Evolutionary conservation across 2,329 filamentous ascomycete genomes (phyloP).

Genomic region (Clonostachys byssicola): DNA sequence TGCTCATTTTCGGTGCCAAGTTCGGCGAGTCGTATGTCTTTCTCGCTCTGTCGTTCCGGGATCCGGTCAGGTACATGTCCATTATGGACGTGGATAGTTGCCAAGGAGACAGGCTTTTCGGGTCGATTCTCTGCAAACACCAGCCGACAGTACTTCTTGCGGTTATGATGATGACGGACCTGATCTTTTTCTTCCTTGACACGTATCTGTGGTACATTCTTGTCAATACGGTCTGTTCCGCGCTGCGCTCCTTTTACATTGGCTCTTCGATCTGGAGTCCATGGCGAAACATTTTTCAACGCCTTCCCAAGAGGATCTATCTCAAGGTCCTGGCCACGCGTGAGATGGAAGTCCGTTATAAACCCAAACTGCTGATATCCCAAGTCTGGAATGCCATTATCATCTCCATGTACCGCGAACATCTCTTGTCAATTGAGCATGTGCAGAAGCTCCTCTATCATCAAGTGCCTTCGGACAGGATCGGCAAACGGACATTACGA

Average conservation of each 20-base stretch:
- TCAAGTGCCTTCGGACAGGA: slow-evolving; percentile 97
- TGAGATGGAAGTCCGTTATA: slow-evolving; percentile 99
- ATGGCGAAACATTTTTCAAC: slow-evolving; percentile 98
- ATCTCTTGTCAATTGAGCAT: slow-evolving; percentile 93
- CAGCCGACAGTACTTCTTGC: slow-evolving; percentile 82
- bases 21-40: slow-evolving; percentile 92
- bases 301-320: slow-evolving; percentile 97
- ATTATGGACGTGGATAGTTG: slow-evolving; percentile 78
- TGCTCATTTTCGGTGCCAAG: slow-evolving; percentile 85
- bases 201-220: slow-evolving; percentile 98
- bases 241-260: slow-evolving; percentile 94
- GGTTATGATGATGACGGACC: slow-evolving; percentile 89
- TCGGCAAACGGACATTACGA: slow-evolving; percentile 92
- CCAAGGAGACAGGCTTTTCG: slow-evolving; percentile 62
- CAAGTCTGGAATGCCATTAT: slow-evolving; percentile 99
- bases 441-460: slow-evolving; percentile 98
- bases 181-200: slow-evolving; percentile 97
- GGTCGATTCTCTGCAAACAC: slow-evolving; percentile 62
- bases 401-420: slow-evolving; percentile 99
- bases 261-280: slow-evolving; percentile 98
- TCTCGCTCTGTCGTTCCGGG: slow-evolving; percentile 86
- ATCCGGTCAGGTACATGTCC: slow-evolving; percentile 84
- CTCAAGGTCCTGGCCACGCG: slow-evolving; percentile 97
- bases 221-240: slow-evolving; percentile 88
- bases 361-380: slow-evolving; percentile 97